phyloP scores from a whole-genome alignment of 768 basidiomycete species.

The Hygrophorus russula region DNA sequence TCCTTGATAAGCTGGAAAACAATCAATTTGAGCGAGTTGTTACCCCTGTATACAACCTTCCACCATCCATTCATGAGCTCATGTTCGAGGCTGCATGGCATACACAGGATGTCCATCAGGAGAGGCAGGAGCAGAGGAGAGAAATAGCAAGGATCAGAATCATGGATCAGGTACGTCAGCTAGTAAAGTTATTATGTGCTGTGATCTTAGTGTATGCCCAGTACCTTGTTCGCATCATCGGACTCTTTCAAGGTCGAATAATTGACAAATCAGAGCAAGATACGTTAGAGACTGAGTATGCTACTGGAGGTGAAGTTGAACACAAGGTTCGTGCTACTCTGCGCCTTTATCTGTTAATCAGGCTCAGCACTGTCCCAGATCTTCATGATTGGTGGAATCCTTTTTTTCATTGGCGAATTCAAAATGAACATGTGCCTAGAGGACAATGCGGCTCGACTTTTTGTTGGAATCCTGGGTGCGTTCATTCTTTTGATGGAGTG shows the following conservation, averaged over 20 bases:
- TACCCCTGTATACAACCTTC: constrained; percentile 10
- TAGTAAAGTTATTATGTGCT: constrained; percentile 5
- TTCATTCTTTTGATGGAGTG: constrained; percentile 5
- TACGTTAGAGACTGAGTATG: constrained; percentile 3
- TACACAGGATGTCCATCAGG: constrained; percentile 11
- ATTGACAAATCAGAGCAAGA: constrained; percentile 9
- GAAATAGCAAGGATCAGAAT: constrained; percentile 10
- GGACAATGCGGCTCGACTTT: constrained; percentile 11
- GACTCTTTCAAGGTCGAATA: constrained; percentile 13
- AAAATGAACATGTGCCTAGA: constrained; percentile 5
- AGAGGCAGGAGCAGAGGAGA: constrained; percentile 8
- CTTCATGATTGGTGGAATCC: constrained; percentile 10
- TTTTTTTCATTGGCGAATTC: constrained; percentile 9
- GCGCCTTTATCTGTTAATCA: background rate
- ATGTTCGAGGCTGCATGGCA: constrained; percentile 11
- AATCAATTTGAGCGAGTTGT: constrained; percentile 5
- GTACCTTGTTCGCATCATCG: constrained; percentile 11
- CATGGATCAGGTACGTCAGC: constrained; percentile 10
- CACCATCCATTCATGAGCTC: constrained; percentile 9
- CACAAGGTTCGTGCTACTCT: constrained; percentile 9
- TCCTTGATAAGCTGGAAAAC: constrained; percentile 4
- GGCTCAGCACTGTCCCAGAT: constrained; percentile 3
- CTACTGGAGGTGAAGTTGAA: constrained; percentile 10
- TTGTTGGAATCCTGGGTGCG: constrained; percentile 11
- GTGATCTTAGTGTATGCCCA: constrained; percentile 8